These are phyloP conservation scores for Monotropa hypopitys DNA, from an alignment of 179 eudicot genomes.

Conservation along the genomic window DNA sequence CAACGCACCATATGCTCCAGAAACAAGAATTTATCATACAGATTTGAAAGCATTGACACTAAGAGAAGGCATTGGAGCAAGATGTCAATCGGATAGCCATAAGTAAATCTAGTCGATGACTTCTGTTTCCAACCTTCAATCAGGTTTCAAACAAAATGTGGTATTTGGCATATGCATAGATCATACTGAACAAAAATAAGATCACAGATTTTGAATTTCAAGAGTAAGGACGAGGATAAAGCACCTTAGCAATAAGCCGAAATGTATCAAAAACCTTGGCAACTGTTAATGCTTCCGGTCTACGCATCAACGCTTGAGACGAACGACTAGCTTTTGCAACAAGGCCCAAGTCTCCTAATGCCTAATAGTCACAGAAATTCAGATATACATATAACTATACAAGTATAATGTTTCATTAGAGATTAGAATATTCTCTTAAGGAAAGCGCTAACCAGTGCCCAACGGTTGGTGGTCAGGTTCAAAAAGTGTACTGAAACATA, in stretches of 20 bases:
- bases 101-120: not conserved
- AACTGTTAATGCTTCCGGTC: constrained; percentile 71
- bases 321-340: constrained; percentile 85
- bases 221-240: constrained; percentile 5
- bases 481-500: not conserved
- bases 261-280: constrained; percentile 70
- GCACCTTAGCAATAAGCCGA: constrained; percentile 69
- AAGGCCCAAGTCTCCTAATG: constrained; percentile 82
- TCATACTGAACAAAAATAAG: not conserved
- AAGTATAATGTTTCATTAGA: not conserved
- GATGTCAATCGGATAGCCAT: not conserved
- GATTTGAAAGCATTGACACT: not conserved
- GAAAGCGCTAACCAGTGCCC: not conserved
- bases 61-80: not conserved
- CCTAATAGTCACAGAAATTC: constrained; percentile 22
- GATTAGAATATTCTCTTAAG: not conserved
- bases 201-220: not conserved
- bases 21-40: not conserved
- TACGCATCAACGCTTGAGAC: constrained; percentile 67
- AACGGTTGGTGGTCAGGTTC: not conserved
- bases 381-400: not conserved
- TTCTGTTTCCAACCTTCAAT: not conserved
- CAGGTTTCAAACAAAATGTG: not conserved
- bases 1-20: not conserved
- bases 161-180: not conserved